Evolutionary conservation across 2,329 filamentous ascomycete genomes (phyloP).

Genomic region (Microdochium bolleyi): DNA sequence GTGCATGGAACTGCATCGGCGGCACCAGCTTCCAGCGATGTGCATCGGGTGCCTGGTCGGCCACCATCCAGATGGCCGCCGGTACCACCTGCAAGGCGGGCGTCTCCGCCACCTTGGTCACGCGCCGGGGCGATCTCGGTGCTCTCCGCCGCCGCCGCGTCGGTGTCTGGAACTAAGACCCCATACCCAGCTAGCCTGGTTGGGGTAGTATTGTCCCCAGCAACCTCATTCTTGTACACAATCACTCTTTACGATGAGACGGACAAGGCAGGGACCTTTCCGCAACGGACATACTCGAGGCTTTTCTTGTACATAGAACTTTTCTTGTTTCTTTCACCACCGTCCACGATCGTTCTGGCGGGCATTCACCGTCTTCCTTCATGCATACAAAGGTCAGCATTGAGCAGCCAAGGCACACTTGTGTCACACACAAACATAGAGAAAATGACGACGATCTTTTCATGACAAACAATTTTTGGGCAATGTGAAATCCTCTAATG

Average conservation of each 20-base stretch:
- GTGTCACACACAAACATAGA: too few relatives aligned
- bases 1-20: conserved; percentile 49
- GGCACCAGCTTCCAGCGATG: conserved; percentile 54
- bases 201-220: background rate
- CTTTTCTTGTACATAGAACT: background rate
- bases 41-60: conserved; percentile 49
- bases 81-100: conserved; percentile 42
- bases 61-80: conserved; percentile 36
- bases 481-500: too few relatives aligned
- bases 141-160: background rate
- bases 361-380: background rate
- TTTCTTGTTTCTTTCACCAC: background rate
- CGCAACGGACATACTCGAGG: background rate
- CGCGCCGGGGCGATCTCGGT: conserved; percentile 5
- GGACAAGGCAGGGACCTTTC: background rate
- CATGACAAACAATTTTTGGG: too few relatives aligned
- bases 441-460: too few relatives aligned
- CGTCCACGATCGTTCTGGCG: background rate
- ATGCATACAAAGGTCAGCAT: background rate
- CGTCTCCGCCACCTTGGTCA: conserved; percentile 12
- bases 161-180: background rate
- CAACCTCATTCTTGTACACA: background rate
- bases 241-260: background rate
- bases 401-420: background rate
- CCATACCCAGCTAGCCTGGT: background rate